Conservation (phyloP, 2,329 filamentous ascomycete genomes). For the Penicillium sp. region DNA sequence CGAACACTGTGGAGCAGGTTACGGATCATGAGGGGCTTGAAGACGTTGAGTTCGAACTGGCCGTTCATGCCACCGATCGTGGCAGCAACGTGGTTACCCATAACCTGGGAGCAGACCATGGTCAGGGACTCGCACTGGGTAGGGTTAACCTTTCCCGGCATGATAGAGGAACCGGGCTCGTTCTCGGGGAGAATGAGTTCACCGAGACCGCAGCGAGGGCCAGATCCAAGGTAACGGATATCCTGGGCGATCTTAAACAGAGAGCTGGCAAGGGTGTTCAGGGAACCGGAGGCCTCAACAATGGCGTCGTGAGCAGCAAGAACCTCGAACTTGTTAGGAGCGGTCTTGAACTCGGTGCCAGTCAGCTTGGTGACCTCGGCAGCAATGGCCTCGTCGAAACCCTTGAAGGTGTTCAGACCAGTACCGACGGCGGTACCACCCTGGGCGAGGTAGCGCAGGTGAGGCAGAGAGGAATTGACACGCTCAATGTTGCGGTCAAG, state of each 20-base stretch:
- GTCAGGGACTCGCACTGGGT: slow-evolving; percentile 98
- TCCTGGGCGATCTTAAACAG: slow-evolving; percentile 99
- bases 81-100: slow-evolving; percentile 93
- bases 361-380: slow-evolving; percentile 91
- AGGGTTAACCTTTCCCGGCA: slow-evolving; percentile 99
- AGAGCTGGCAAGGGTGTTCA: slow-evolving; percentile 90
- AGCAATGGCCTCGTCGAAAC: slow-evolving; percentile 92
- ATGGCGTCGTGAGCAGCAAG: slow-evolving; percentile 95
- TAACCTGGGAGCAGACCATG: slow-evolving; percentile 97
- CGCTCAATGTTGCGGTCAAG: slow-evolving; percentile 89
- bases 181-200: slow-evolving; percentile 95
- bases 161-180: slow-evolving; percentile 96
- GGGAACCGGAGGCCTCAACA: slow-evolving; percentile 88
- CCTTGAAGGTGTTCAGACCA: slow-evolving; percentile 95
- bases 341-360: slow-evolving; percentile 90
- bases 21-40: slow-evolving; percentile 95
- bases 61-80: slow-evolving; percentile 96
- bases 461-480: slow-evolving; percentile 79
- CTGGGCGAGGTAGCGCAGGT: slow-evolving; percentile 86
- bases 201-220: slow-evolving; percentile 91
- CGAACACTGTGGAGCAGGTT: slow-evolving; percentile 93
- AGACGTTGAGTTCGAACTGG: slow-evolving; percentile 98
- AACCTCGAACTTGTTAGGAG: slow-evolving; percentile 98
- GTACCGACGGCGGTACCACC: slow-evolving; percentile 97
- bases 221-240: slow-evolving; percentile 94